Base-by-base conservation (phyloP, 192 early-diverging fungal species). In the Entrophospora sp. region DNA sequence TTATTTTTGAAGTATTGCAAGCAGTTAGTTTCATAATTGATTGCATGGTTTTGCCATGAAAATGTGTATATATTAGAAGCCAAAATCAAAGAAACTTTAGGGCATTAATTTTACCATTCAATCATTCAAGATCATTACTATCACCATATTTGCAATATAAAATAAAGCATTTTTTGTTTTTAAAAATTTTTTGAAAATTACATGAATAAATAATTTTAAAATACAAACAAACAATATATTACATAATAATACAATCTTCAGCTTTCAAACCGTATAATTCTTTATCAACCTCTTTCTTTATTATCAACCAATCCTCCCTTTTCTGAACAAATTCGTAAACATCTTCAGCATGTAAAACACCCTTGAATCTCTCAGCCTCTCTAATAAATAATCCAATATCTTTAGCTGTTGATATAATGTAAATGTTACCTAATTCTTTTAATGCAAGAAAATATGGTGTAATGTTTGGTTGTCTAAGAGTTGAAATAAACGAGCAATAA, bases 401-500 rank as follows among this genome's bases (percentile, higher is more conserved):
- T 13, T 71, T 70, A 5, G 85, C 79, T 12, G 78, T 84, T 25
- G 86, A 81, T 31, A 90, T 90, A 55, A 93, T 82, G 56, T 85
- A 93, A 24, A 93, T 70, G 48, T 92, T 91, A 37, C 87, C 89
- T 4, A 93, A 74, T 55, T 89, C 88, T 76, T 92, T 92, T 20
- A 93, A 72, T 0, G 88, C 89, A 24, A 78, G 59, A 66, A 92
- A 92, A 45, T 90, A 78, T 31, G 86, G 85, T n/a, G 78, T 81
- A 7, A 91, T 75, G 6, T 77, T 71, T 5, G 76, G 73, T 48
- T 92, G 85, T 12, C 81, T 77, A 24, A 90, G 73, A 12, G 82
- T 67, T 20, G 64, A 66, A 5, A 87, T 74, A 80, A 90, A 93
- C 24, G 84, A 80, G 71, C 88, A 87, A 67, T 92, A 93, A 30